Evolutionary conservation across 2,329 filamentous ascomycete genomes (phyloP).

Genomic region (Exophiala aquamarina): DNA sequence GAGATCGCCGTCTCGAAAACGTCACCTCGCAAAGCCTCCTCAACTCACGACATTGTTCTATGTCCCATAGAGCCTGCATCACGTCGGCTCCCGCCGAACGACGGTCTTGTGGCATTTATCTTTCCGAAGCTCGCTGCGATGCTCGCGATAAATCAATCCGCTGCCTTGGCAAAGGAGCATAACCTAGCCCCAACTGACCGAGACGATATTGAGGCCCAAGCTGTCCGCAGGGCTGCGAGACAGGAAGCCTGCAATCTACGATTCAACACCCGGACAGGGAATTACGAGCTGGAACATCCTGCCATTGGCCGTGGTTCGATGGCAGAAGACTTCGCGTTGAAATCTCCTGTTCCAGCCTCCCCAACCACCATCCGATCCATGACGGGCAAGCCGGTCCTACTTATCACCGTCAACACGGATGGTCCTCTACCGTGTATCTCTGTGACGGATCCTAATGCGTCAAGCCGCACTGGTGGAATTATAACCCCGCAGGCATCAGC

Average conservation of each 20-base stretch:
- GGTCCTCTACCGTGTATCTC: conserved; percentile 40
- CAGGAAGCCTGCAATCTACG: conserved; percentile 48
- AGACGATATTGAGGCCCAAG: conserved; percentile 43
- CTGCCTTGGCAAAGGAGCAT: conserved; percentile 40
- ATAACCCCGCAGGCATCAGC: conserved; percentile 25
- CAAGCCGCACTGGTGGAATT: conserved; percentile 21
- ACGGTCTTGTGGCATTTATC: conserved; percentile 45
- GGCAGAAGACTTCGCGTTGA: conserved; percentile 17
- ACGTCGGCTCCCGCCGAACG: conserved; percentile 40
- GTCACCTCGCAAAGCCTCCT: conserved; percentile 41
- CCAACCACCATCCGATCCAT: conserved; percentile 15
- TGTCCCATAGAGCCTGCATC: conserved; percentile 40
- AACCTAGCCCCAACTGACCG: conserved; percentile 41
- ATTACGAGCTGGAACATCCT: conserved; percentile 49
- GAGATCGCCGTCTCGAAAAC: conserved; percentile 43
- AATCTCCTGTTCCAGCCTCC: conserved; percentile 8
- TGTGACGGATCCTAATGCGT: conserved; percentile 36
- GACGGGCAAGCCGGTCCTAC: conserved; percentile 32
- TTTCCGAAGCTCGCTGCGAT: conserved; percentile 52
- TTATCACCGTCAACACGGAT: conserved; percentile 41
- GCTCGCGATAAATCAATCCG: conserved; percentile 48
- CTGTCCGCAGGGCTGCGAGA: conserved; percentile 43
- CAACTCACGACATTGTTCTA: conserved; percentile 44
- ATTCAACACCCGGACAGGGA: conserved; percentile 41
- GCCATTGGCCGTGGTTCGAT: conserved; percentile 35